Evolutionary conservation across 352 stramenopile genomes (phyloP), one percentile per base, ranked within the genome.

Genomic region (Pythium brassicae): DNA sequence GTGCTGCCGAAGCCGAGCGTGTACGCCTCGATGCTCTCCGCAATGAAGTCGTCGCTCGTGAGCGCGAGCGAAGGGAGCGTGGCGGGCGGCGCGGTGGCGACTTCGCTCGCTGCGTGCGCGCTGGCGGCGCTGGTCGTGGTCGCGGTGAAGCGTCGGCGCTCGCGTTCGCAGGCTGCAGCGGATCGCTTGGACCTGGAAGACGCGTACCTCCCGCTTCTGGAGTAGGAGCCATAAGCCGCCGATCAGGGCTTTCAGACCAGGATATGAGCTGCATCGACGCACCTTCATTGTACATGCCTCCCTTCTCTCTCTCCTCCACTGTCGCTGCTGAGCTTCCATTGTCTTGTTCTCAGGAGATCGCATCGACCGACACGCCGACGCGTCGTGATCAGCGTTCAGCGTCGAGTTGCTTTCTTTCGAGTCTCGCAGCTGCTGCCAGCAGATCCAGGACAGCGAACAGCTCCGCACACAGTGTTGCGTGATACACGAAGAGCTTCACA

Each of bases 121-220:
- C 50, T 83, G 15, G 66, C 79, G 29, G 67, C 72, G 19, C 48
- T 87, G 4, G 59, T 87, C 23, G 65, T 78, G 15, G 68, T 78
- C 50, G 62, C 47, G 60, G 65, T 39, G 63, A 66, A 42, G 48
- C 57, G 57, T 25, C 57, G 43, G 19, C 57, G 42, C 25, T 57
- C 40, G 22, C 40, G 50, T 11, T 59, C 65, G 7, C 52, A 50
- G 12, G 50, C 63, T 6, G n/a, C n/a, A 1, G 25, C 32, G 14
- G 55, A 56, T 0, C 55, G 65, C 6, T 50, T 63, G n/a, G 58
- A 53, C 29, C 48, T 73, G 45, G 53, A 64, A 0, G 71, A 84
- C 7, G 72, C 75, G 29, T 86, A 86, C 55, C 78, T 81, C n/a
- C 71, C 77, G 17, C 65, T 87, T 37, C 57, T 87, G 39, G 57